Evolutionary conservation across 2,329 filamentous ascomycete species (phyloP), one percentile per base, ranked within the genome.

Genomic region (Claviceps arundinis): DNA sequence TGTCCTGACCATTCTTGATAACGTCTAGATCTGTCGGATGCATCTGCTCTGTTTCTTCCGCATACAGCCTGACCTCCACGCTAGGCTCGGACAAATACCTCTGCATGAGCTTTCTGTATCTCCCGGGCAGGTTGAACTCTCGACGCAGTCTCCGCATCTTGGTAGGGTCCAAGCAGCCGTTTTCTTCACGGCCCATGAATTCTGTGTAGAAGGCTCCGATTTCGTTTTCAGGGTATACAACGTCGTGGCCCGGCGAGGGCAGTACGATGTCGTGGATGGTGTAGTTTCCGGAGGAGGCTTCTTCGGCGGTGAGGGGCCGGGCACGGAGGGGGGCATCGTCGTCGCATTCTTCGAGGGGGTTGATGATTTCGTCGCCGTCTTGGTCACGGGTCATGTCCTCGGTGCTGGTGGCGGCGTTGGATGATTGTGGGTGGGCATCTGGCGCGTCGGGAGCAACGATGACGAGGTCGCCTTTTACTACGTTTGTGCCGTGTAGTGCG

Each of bases 201-300:
- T 80, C 76, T 56, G 77, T 77, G 70, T 97, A 98, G 65, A 85
- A 95, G 3, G 80, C 75, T n/a, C 85, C 88, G 56, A 95, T 81
- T 38, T 81, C 80, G 65, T 98, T 97, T 22, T 74, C 65, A 0
- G 93, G 93, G 64, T 97, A 98, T 38, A 87, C 68, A 41, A 97
- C 80, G 60, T 95, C 89, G 70, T 83, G 96, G 17, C 93, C 93
- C 0, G 93, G 93, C n/a, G 86, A 83, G 3, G 94, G 91, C 2
- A 98, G 76, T 13, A 98, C 90, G 56, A 97, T 65, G 63, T 98
- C 93, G 62, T 87, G 89, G 60, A 98, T 85, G 40, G 76, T 81
- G 68, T 85, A 96, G 53, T 78, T 75, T 11, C 88, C 89, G 57
- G 81, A 87, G 26, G 76, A 75, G 2, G 82, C 87, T 65, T 98